Base-by-base conservation (phyloP, 1,284 basidiomycete genomes). In the Anthracocystis panici-leucophaei region DNA sequence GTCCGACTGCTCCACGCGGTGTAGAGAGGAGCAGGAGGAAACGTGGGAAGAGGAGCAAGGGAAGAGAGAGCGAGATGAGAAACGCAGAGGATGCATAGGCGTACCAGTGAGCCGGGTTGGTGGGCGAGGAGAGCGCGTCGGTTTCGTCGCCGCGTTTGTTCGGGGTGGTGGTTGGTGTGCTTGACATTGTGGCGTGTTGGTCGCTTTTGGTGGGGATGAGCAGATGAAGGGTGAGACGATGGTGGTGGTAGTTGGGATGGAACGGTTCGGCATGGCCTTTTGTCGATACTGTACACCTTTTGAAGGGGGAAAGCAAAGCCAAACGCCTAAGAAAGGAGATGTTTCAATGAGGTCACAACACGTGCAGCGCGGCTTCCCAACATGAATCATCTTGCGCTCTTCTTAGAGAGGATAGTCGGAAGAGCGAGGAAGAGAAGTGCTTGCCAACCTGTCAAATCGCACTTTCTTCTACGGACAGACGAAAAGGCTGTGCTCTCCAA, bases 91-190 rank as follows among this genome's bases (percentile, higher is more conserved):
- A 63, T 9, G 70, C 75, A 42, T 74, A 77, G 41, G 75, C 75
- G 58, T 61, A 77, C 63, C 61, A 77, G 56, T 77, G 75, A 4
- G 75, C 70, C 11, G 75, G 75, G 53, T 77, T 77, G 52, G 25
- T 48, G 2, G 66, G 75, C 21, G 75, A 77, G 7, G 75, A 69
- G 14, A 77, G 29, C 16, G 70, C 62, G 41, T 72, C 65, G 6
- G 49, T 23, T 1, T 56, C 54, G 8, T 69, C 73, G 11, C 63
- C 33, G 38, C 54, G 56, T 52, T 70, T 70, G 57, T 31, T 57
- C 16, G 25, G 5, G 31, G 14, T 52, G 20, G 33, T 46, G 45
- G 27, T 46, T 27, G 14, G 35, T 8, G 45, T 27, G 21, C 25
- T 4, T 4, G 46, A 29, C 29, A 29, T 48, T 41, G 18, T 21